Conservation (phyloP, 495 filamentous ascomycete species). For the Delitschia confertaspora region DNA sequence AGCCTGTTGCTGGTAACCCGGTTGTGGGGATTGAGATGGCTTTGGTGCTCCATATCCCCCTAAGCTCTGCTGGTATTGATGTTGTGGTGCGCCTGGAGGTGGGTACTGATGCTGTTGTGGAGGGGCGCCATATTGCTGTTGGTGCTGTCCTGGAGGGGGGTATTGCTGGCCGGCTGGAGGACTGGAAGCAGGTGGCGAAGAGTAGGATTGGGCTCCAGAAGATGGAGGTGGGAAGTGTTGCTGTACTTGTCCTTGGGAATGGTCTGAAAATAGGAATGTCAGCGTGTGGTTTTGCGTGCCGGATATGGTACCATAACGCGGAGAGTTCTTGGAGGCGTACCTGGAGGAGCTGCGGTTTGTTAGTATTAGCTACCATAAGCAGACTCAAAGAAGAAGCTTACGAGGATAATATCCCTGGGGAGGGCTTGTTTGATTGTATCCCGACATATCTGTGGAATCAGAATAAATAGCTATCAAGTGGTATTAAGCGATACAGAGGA, state of each 20-base stretch:
- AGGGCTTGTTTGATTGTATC: constrained; percentile 19
- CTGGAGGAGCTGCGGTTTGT: constrained; percentile 30
- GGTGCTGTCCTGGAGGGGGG: constrained; percentile 20
- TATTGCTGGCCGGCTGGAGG: constrained; percentile 19
- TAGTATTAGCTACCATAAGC: too few relatives aligned
- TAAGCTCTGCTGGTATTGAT: constrained; percentile 20
- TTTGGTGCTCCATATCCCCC: too few relatives aligned
- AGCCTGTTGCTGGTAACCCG: constrained; percentile 10
- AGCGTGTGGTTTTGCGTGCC: constrained; percentile 23
- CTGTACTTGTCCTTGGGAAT: constrained; percentile 18
- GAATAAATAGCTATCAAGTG: too few relatives aligned
- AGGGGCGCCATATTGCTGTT: constrained; percentile 9
- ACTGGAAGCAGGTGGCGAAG: constrained; percentile 25
- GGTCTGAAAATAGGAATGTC: constrained; percentile 11
- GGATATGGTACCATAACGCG: constrained; percentile 10
- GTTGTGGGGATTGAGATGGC: constrained; percentile 15
- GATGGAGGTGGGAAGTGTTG: constrained; percentile 20
- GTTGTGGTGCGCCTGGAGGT: constrained; percentile 28
- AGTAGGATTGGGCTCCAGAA: constrained; percentile 21
- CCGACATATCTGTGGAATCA: constrained; percentile 8
- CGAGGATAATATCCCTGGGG: constrained; percentile 33
- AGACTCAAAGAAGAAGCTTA: constrained; percentile 18
- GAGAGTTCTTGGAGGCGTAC: constrained; percentile 5
- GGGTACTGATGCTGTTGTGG: constrained; percentile 36
- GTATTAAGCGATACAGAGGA: too few relatives aligned